Conservation (phyloP, 129 eudicot genomes). For the Flaveria ramosissima region DNA sequence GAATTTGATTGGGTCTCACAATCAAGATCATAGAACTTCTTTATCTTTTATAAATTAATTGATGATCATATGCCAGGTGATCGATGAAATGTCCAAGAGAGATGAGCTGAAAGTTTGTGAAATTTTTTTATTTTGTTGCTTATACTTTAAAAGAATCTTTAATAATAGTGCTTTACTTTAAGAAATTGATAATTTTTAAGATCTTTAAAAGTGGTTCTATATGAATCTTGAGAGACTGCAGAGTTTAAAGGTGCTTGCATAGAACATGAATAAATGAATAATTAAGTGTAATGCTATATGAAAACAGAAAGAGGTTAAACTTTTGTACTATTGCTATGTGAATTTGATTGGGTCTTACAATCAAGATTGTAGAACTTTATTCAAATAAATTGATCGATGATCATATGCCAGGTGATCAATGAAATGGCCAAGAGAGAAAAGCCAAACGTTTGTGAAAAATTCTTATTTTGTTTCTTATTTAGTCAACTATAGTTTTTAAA, state of each 20-base stretch:
- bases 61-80: neutral
- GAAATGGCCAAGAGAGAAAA: conserved; percentile 4
- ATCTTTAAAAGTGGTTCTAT: neutral
- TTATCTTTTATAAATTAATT: neutral
- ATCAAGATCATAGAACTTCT: neutral
- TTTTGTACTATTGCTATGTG: neutral
- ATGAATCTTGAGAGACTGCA: neutral
- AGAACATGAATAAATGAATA: too few species aligned
- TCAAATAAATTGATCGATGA: neutral
- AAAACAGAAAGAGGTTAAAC: neutral
- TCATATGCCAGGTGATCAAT: neutral
- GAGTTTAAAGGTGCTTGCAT: neutral
- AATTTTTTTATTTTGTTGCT: neutral
- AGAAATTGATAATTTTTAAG: neutral
- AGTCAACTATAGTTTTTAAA: neutral
- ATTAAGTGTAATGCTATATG: too few species aligned
- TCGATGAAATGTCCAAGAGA: conserved; percentile 4
- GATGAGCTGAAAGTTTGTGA: neutral
- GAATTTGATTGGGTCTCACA: neutral
- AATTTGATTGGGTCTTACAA: neutral
- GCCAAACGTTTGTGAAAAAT: neutral
- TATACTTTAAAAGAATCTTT: neutral
- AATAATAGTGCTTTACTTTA: neutral
- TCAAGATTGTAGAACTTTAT: neutral
- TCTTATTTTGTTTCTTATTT: neutral